Base-by-base conservation (phyloP, 805 yeast genomes). In the Blastobotrys muscicola region DNA sequence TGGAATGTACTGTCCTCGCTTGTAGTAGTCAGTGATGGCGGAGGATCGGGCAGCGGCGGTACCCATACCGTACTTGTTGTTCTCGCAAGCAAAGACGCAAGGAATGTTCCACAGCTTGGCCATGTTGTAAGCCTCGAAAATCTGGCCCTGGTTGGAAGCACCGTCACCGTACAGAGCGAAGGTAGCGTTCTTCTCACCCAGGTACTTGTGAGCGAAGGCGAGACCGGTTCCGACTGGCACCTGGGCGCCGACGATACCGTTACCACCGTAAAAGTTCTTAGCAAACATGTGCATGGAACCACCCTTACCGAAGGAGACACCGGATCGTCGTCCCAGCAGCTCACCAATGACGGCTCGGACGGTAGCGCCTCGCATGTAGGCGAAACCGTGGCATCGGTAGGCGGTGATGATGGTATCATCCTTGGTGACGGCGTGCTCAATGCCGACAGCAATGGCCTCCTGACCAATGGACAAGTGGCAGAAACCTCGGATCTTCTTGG, bases 41-140 rank as follows among this genome's bases (percentile, higher is more conserved):
- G 97, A 87, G 10, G 97, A 87, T 73, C 98, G 83, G 39, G 95
- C 68, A 44, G 97, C 97, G 52, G 98, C 71, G 43, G 98, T 92
- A 73, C 98, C 98, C 98, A 92, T 92, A 76, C 98, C 98, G 68
- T 92, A 92, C 73, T 87, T 92, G 81, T 92, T 92, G 78, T 92
- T 92, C 72, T 92, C 98, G 76, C 98, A 92, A 51, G 92, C 86
- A 63, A 86, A 92, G 52, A 92, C 70, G 64, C 85, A 82, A 55
- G 98, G 98, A 62, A 92, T 76, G 70, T 89, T 80, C 95, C 96
- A 92, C 65, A 92, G 78, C 72, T 92, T 92, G 62, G 98, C 98
- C 97, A 92, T 92, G 80, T 92, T 92, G 77, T 75, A 92, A 42
- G 97, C 66, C 74, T 92, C 98, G 58, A 92, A 92, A 50, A 89